Evolutionary conservation across 805 yeast genomes (phyloP).

Genomic region (Saccharomycopsis sp.): DNA sequence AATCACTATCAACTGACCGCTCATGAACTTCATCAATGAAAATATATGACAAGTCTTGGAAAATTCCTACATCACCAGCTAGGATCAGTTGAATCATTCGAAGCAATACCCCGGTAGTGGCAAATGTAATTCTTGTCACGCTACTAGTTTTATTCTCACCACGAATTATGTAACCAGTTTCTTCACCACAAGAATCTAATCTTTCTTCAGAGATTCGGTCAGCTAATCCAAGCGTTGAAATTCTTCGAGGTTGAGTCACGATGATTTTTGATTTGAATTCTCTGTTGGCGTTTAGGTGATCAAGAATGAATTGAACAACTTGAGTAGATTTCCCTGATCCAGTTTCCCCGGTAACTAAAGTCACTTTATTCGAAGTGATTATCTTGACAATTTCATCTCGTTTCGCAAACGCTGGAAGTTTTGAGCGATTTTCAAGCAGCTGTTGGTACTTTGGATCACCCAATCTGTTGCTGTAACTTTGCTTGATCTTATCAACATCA

Average conservation of each 20-base stretch:
- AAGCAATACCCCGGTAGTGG: slow-evolving; percentile 87
- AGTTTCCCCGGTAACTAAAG: slow-evolving; percentile 89
- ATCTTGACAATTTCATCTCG: slow-evolving; percentile 46
- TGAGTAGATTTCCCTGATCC: slow-evolving; percentile 98
- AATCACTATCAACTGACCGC: slow-evolving; percentile 85
- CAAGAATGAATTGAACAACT: slow-evolving; percentile 82
- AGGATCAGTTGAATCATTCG: slow-evolving; percentile 88
- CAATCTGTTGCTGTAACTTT: slow-evolving; percentile 31
- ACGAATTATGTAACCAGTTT: slow-evolving; percentile 83
- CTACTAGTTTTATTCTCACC: slow-evolving; percentile 69
- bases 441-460: slow-evolving; percentile 30
- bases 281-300: slow-evolving; percentile 44
- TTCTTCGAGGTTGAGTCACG: slow-evolving; percentile 95
- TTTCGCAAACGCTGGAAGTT: slow-evolving; percentile 82
- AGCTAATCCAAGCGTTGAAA: slow-evolving; percentile 90
- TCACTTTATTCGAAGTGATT: slow-evolving; percentile 54
- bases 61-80: slow-evolving; percentile 29
- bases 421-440: slow-evolving; percentile 42
- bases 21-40: slow-evolving; percentile 98
- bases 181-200: slow-evolving; percentile 48
- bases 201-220: slow-evolving; percentile 89
- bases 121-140: slow-evolving; percentile 72
- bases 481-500: slow-evolving; percentile 31
- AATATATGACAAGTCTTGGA: slow-evolving; percentile 54
- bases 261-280: slow-evolving; percentile 55